Evolutionary conservation across 2,329 filamentous ascomycete species (phyloP).

Genomic region (Fusarium sp.): DNA sequence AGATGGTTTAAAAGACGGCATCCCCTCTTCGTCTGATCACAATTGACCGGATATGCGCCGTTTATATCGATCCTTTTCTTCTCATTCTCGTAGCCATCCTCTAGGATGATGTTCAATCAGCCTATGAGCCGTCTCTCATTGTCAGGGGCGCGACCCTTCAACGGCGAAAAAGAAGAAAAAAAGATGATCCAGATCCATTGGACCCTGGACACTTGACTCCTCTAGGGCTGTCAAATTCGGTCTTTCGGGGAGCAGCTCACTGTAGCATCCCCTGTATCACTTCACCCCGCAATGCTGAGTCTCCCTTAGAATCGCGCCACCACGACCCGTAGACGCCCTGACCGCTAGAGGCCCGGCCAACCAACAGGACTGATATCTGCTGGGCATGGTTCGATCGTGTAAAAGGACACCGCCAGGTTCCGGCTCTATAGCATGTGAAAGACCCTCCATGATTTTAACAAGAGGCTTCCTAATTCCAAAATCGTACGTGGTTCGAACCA

Average conservation of each 20-base stretch:
- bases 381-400: slow-evolving; percentile 39
- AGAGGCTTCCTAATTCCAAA: neutral
- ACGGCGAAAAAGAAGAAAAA: slow-evolving; percentile 7
- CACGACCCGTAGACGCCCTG: slow-evolving; percentile 30
- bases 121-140: slow-evolving; percentile 36
- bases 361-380: slow-evolving; percentile 18
- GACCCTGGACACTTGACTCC: neutral
- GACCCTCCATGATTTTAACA: slow-evolving; percentile 3
- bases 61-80: slow-evolving; percentile 30
- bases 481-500: slow-evolving; percentile 36
- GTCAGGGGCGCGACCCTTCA: slow-evolving; percentile 8
- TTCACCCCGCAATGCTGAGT: slow-evolving; percentile 34
- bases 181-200: slow-evolving; percentile 13
- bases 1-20: slow-evolving; percentile 9
- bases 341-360: slow-evolving; percentile 38
- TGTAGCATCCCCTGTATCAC: slow-evolving; percentile 36
- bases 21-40: slow-evolving; percentile 11
- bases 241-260: slow-evolving; percentile 16
- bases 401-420: slow-evolving; percentile 40
- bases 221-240: slow-evolving; percentile 22
- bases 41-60: slow-evolving; percentile 38
- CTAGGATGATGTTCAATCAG: slow-evolving; percentile 28
- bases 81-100: slow-evolving; percentile 17
- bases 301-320: slow-evolving; percentile 36
- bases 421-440: slow-evolving; percentile 41